Evolutionary conservation across 2,329 filamentous ascomycete species (phyloP).

Genomic region (Aspergillus uvarum): DNA sequence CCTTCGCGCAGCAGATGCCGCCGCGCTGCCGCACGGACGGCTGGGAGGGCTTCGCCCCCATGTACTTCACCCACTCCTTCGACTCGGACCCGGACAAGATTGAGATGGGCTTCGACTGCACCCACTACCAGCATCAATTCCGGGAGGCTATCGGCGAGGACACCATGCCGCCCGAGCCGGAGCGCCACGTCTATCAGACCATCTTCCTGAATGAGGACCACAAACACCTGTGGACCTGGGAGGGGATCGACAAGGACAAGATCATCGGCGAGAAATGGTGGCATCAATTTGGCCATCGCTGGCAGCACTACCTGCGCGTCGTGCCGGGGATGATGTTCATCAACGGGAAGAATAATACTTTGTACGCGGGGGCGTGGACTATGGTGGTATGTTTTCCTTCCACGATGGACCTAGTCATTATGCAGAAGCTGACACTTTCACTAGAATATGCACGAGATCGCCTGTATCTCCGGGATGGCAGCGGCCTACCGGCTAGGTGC

Average conservation of each 20-base stretch:
- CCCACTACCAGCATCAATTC: constrained; percentile 73
- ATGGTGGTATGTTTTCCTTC: constrained; percentile 55
- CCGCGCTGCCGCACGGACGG: constrained; percentile 35
- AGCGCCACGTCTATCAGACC: constrained; percentile 68
- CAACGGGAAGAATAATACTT: constrained; percentile 63
- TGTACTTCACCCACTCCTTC: constrained; percentile 63
- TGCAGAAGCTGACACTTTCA: neutral
- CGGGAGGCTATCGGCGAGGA: constrained; percentile 41
- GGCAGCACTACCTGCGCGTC: constrained; percentile 60
- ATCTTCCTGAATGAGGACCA: constrained; percentile 60
- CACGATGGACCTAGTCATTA: neutral
- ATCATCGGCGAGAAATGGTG: constrained; percentile 62
- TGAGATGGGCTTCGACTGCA: constrained; percentile 70
- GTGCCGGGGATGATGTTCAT: constrained; percentile 73
- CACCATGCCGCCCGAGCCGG: constrained; percentile 41
- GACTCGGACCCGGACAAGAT: constrained; percentile 53
- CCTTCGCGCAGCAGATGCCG: constrained; percentile 46
- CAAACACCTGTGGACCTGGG: constrained; percentile 58
- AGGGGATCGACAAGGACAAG: constrained; percentile 57
- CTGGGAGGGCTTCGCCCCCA: constrained; percentile 52
- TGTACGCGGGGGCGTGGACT: constrained; percentile 68
- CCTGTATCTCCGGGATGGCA: constrained; percentile 68
- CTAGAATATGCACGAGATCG: constrained; percentile 62
- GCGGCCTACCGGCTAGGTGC: constrained; percentile 69
- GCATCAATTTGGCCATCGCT: constrained; percentile 62